Base-by-base conservation (phyloP, 768 basidiomycete species). In the Lentinula raphanica region DNA sequence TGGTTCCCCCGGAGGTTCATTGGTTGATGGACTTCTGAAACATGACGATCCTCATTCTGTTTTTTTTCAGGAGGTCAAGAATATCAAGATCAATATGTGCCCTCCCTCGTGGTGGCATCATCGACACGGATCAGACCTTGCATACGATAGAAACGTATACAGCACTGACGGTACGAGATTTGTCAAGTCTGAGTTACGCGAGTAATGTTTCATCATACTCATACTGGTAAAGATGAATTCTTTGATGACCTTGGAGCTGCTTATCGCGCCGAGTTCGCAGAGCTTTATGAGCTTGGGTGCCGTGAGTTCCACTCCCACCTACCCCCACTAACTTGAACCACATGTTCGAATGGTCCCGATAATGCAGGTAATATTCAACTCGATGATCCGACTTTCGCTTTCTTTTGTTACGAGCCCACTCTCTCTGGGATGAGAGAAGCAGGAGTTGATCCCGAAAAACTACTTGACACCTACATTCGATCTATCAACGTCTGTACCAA, bases 21-120 rank as follows among this genome's bases (percentile, higher is more conserved):
- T 53, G 23, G 11, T 21, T 19, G n/a, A n/a, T n/a, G n/a, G n/a
- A n/a, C n/a, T 48, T 12, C n/a, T 4, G 11, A n/a, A 15, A 27
- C 6, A 36, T 31, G n/a, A 15, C 32, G 2, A 27, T 53, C 12
- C 38, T 53, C 21, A 53, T n/a, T 25, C 50, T 53, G 4, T 15
- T 39, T 53, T 45, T 60, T 23, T 23, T 28, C 53, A 85, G 81
- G 86, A 88, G 64, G 81, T 87, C 59, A 78, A 78, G 65, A 75
- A 78, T 64, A 79, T 90, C 68, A 91, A 92, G 68, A 65, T 90
- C 59, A 90, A 85, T 13, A 74, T 88, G 69, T 85, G 83, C 59
- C 82, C 87, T 0, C 88, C 88, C 3, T 83, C 84, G 35, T 87
- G 86, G 85, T 85, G 82, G 68, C 85, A 87, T 66, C 80, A 87